These are phyloP conservation scores for Candida vaughaniae DNA, from an alignment of 805 yeast species.

Conservation along the genomic window DNA sequence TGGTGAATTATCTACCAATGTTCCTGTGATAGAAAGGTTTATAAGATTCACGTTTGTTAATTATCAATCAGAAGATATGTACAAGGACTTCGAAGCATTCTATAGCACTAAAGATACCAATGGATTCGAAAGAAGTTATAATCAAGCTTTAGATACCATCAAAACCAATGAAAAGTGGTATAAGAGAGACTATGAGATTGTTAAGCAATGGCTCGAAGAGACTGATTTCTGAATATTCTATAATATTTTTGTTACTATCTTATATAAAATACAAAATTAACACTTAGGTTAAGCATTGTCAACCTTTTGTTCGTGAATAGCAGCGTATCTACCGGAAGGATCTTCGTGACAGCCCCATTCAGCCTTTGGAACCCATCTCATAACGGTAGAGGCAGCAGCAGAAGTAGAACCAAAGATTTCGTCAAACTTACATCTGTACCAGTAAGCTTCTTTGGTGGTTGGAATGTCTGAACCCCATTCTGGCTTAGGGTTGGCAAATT, in stretches of 20 bases:
- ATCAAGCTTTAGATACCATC: slow-evolving; percentile 57
- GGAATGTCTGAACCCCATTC: slow-evolving; percentile 97
- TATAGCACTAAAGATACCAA: slow-evolving; percentile 32
- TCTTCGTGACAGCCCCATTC: slow-evolving; percentile 99
- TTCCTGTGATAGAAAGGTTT: slow-evolving; percentile 52
- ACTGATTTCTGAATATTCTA: slow-evolving; percentile 8
- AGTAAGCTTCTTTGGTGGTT: slow-evolving; percentile 97
- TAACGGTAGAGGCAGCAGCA: slow-evolving; percentile 86
- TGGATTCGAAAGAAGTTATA: slow-evolving; percentile 55
- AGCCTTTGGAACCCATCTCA: slow-evolving; percentile 99
- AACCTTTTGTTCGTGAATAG: slow-evolving; percentile 70
- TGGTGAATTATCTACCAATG: slow-evolving; percentile 45
- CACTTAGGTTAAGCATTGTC: slow-evolving; percentile 15
- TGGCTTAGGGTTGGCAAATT: slow-evolving; percentile 85
- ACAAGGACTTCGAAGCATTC: slow-evolving; percentile 29
- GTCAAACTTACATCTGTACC: slow-evolving; percentile 97
- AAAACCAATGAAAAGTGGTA: slow-evolving; percentile 52
- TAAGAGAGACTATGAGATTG: slow-evolving; percentile 40
- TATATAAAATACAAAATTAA: neutral
- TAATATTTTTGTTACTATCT: slow-evolving; percentile 3
- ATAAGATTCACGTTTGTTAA: slow-evolving; percentile 38
- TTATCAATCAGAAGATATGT: slow-evolving; percentile 36
- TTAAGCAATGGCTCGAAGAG: slow-evolving; percentile 43
- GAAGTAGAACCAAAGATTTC: slow-evolving; percentile 77
- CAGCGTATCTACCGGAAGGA: slow-evolving; percentile 96